A percentile compares a stretch with the other conserved stretches of the same genome.
Conservation (phyloP, 2,329 filamentous ascomycete species). For the Venturia aucupariae region DNA sequence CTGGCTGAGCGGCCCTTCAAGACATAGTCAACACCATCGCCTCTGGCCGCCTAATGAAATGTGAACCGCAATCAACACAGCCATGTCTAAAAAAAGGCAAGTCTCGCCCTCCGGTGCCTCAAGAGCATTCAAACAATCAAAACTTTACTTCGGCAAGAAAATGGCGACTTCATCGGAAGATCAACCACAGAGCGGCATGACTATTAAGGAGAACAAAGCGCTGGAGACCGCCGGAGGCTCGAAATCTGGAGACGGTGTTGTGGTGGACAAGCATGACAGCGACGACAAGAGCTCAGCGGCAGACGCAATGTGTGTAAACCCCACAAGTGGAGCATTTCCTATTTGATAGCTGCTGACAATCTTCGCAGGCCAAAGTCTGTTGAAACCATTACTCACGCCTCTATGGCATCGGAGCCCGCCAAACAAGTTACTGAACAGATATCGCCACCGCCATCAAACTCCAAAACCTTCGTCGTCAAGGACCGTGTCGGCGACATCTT, state of each 20-base stretch:
- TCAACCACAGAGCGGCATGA: neutral
- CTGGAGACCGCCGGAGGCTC: neutral
- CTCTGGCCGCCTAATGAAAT: neutral
- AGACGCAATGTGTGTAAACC: neutral
- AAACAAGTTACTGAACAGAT: neutral
- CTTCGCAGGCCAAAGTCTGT: neutral
- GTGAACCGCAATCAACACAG: neutral
- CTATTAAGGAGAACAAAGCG: neutral
- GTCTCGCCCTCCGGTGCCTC: neutral
- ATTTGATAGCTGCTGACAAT: neutral
- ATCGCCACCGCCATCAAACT: neutral
- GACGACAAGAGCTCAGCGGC: neutral
- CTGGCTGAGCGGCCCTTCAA: neutral
- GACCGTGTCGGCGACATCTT: slow-evolving; percentile 41
- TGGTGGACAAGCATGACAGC: neutral
- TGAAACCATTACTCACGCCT: neutral
- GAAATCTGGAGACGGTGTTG: too few relatives aligned
- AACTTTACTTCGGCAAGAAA: slow-evolving; percentile 9
- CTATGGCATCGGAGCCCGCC: neutral
- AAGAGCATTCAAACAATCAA: slow-evolving; percentile 7
- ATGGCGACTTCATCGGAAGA: neutral
- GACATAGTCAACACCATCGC: neutral
- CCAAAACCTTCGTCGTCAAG: slow-evolving; percentile 11
- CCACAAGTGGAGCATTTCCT: neutral
- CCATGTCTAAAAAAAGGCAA: slow-evolving; percentile 6